phyloP scores from a whole-genome alignment of 2,329 filamentous ascomycete species.

The Fusarium penzigii region DNA sequence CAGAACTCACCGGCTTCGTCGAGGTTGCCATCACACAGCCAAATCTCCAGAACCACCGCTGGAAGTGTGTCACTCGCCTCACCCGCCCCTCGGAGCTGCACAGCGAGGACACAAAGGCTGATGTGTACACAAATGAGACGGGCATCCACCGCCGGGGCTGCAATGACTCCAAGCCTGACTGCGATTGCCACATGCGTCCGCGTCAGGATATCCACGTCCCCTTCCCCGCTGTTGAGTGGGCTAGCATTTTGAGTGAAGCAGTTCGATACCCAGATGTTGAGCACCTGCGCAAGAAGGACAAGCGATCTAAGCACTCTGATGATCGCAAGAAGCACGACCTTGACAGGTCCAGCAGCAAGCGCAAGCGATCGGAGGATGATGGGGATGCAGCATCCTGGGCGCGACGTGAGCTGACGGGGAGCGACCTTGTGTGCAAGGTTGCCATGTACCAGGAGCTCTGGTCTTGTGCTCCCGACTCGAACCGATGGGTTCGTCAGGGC shows the following conservation, averaged over 20 bases:
- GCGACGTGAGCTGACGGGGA: conserved; percentile 46
- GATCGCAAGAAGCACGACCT: conserved; percentile 37
- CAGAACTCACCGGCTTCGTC: conserved; percentile 60
- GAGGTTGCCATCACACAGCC: conserved; percentile 59
- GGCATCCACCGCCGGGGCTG: conserved; percentile 57
- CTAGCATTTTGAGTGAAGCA: conserved; percentile 58
- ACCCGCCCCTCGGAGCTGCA: conserved; percentile 58
- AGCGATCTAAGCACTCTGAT: conserved; percentile 35
- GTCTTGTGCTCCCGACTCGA: conserved; percentile 50
- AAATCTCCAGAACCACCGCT: conserved; percentile 55
- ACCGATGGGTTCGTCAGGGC: conserved; percentile 56
- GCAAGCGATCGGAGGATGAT: conserved; percentile 43
- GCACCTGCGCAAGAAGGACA: conserved; percentile 40
- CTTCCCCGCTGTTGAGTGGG: conserved; percentile 60
- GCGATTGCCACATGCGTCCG: conserved; percentile 51
- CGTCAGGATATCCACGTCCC: conserved; percentile 55
- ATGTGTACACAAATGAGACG: conserved; percentile 51
- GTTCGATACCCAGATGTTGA: conserved; percentile 52
- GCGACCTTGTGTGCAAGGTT: conserved; percentile 60
- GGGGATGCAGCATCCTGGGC: conserved; percentile 43
- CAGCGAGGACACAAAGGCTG: conserved; percentile 43
- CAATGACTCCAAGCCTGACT: conserved; percentile 46
- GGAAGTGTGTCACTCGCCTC: conserved; percentile 62
- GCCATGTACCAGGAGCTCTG: conserved; percentile 70
- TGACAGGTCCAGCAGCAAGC: conserved; percentile 39